Conservation (phyloP, 495 filamentous ascomycete genomes). For the Trypethelium eluteriae region DNA sequence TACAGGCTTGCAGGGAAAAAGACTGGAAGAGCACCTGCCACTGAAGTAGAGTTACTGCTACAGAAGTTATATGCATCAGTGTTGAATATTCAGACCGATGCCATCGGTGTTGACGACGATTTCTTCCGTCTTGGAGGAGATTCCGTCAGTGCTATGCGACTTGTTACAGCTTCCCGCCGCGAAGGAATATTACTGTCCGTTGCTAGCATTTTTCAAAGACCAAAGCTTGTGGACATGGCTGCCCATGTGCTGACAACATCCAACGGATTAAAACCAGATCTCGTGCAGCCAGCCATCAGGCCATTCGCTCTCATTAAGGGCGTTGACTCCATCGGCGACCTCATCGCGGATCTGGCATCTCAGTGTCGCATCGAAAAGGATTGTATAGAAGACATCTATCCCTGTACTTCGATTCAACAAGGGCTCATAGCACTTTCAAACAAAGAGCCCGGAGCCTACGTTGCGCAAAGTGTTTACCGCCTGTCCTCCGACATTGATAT, state of each 20-base stretch:
- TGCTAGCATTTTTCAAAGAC: conserved; percentile 44
- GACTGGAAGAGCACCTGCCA: not conserved
- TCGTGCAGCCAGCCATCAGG: conserved; percentile 23
- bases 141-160: conserved; percentile 27
- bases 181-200: conserved; percentile 44
- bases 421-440: conserved; percentile 43
- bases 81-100: not conserved
- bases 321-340: conserved; percentile 24
- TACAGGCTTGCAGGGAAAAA: conserved; percentile 9
- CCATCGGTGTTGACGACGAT: conserved; percentile 23
- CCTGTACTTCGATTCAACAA: conserved; percentile 50
- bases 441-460: conserved; percentile 38
- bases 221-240: conserved; percentile 44
- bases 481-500: conserved; percentile 41
- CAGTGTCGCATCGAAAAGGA: conserved; percentile 40
- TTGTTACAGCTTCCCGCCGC: conserved; percentile 25
- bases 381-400: conserved; percentile 50
- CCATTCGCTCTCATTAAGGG: conserved; percentile 44
- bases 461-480: conserved; percentile 38
- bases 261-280: conserved; percentile 13
- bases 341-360: conserved; percentile 42
- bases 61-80: not conserved
- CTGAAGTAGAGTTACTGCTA: not conserved
- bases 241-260: conserved; percentile 40
- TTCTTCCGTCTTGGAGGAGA: conserved; percentile 30